phyloP scores from a whole-genome alignment of 2,329 filamentous ascomycete genomes.

The Sporothrix humicola region DNA sequence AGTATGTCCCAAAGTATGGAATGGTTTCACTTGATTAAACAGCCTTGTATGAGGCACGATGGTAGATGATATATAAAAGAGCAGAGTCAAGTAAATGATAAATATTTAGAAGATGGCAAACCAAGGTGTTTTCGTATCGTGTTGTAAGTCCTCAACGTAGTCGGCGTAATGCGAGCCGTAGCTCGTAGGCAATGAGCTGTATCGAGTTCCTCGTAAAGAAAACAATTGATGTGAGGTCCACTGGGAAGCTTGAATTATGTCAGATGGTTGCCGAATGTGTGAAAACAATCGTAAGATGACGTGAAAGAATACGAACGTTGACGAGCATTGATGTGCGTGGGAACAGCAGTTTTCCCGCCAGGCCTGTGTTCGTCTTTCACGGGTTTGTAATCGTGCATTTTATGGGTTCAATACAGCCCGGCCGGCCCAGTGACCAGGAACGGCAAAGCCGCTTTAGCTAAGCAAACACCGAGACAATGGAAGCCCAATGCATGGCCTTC shows the following conservation, averaged over 20 bases:
- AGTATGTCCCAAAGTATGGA: background rate
- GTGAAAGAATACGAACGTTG: background rate
- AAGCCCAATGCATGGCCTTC: no score
- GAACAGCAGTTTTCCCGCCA: no score
- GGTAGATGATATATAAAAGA: no score
- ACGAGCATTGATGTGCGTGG: background rate
- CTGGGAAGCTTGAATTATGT: background rate
- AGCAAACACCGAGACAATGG: constrained; percentile 3
- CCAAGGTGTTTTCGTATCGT: no score
- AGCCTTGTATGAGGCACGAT: no score
- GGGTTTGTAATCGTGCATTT: background rate
- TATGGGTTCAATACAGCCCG: background rate
- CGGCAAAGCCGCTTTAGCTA: background rate
- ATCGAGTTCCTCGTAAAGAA: no score
- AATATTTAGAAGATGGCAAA: no score
- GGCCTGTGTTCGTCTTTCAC: background rate
- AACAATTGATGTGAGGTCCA: background rate
- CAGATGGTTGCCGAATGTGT: background rate
- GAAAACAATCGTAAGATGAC: no score
- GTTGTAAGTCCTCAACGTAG: no score
- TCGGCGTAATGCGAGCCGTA: no score
- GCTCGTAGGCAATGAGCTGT: no score
- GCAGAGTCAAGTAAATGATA: no score
- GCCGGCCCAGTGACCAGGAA: background rate
- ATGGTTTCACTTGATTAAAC: background rate